Base-by-base conservation (phyloP, 345 rosid genomes). In the Clausena lansium region DNA sequence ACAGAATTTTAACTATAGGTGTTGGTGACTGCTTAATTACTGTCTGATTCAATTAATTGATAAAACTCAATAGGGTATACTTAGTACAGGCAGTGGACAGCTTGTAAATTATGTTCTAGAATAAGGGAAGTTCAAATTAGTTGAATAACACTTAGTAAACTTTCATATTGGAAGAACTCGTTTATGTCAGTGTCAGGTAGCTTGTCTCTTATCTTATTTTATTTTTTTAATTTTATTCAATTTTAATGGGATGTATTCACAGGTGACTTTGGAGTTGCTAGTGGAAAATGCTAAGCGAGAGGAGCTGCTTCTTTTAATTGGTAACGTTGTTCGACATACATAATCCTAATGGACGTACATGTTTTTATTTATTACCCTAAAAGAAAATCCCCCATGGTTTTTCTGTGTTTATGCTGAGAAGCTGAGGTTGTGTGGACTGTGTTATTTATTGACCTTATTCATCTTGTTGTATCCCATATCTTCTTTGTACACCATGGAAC, bases 261-360 rank as follows among this genome's bases (percentile, higher is more conserved):
- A 91, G 98, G 95, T 90, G 82, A 91, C 97, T 8, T 77, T 91
- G 63, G 93, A 94, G 77, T 88, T 90, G 68, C 76, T 62, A 14
- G 85, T 90, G 76, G 85, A 89, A 14, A 74, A 79, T 70, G 62
- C 81, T 13, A 87, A 85, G 84, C 85, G 36, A 64, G 86, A 83
- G 74, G 97, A 94, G 87, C 81, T 89, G 22, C 85, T 73, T 74
- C 73, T 73, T 79, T 75, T 84, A 67, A 67, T 83, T 39, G 84
- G 85, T 76, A 80, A 77, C 60, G 79, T 83, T 75, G 74, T 85
- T 61, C 82, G 62, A 20, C 86, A 89, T 78, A 72, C 75, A 24
- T 70, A 65, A 67, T 59, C 83, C 61, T 66, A 30, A 7, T 60
- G 62, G 70, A 20, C 67, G 77, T 60, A 30, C 69, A 55, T 35